phyloP scores from a whole-genome alignment of 2,329 filamentous ascomycete species.

The Fusarium fracticaudum region DNA sequence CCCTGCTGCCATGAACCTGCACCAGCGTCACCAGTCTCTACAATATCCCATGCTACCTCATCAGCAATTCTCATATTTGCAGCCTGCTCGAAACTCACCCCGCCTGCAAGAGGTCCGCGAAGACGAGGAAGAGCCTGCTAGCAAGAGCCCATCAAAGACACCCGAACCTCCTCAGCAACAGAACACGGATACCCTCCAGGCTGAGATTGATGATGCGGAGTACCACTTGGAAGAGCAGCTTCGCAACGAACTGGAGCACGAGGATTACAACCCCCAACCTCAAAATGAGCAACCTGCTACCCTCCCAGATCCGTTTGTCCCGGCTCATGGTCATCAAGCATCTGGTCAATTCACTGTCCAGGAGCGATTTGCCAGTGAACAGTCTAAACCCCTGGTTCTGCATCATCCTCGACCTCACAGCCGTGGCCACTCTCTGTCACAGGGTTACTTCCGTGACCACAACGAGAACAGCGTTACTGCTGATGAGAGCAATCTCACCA shows the following conservation, averaged over 20 bases:
- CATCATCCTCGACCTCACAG: slow-evolving; percentile 81
- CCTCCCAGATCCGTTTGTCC: slow-evolving; percentile 38
- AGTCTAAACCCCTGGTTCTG: slow-evolving; percentile 65
- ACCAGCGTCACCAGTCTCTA: slow-evolving; percentile 68
- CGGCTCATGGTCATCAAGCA: slow-evolving; percentile 53
- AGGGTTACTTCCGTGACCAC: slow-evolving; percentile 70
- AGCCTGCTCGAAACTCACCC: slow-evolving; percentile 65
- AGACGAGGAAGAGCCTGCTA: slow-evolving; percentile 70
- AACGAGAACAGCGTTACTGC: slow-evolving; percentile 51
- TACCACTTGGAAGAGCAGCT: slow-evolving; percentile 86
- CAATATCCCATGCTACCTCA: slow-evolving; percentile 67
- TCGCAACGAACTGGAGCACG: slow-evolving; percentile 80
- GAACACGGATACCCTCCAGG: slow-evolving; percentile 78
- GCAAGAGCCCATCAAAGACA: slow-evolving; percentile 64
- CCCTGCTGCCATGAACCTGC: slow-evolving; percentile 55
- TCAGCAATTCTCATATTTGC: slow-evolving; percentile 65
- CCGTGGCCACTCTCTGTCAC: slow-evolving; percentile 75
- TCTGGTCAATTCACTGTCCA: slow-evolving; percentile 60
- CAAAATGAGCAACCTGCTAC: slow-evolving; percentile 42
- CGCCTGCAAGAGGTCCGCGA: slow-evolving; percentile 78
- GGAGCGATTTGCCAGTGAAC: slow-evolving; percentile 63
- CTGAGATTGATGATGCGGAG: slow-evolving; percentile 85
- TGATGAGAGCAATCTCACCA: slow-evolving; percentile 31
- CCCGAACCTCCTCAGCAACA: slow-evolving; percentile 59
- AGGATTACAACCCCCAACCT: slow-evolving; percentile 76